Conservation (phyloP, 2,329 filamentous ascomycete genomes). For the Talaromyces atroroseus region DNA sequence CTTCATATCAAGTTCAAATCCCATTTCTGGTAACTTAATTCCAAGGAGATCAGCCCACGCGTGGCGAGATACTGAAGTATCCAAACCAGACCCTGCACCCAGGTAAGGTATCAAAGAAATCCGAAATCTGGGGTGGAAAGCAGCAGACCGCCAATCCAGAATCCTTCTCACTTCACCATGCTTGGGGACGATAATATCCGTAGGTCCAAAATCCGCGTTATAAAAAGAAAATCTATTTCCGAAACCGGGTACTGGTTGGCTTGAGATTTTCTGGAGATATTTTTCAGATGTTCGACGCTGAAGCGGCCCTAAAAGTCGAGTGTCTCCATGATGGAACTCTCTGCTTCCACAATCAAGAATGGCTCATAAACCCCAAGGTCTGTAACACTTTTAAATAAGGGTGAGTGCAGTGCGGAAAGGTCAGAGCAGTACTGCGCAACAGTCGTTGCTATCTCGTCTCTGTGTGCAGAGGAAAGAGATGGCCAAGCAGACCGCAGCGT, state of each 20-base stretch:
- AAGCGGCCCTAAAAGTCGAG: not conserved
- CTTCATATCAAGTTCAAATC: not conserved
- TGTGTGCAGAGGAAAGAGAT: not conserved
- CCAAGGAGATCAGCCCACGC: not conserved
- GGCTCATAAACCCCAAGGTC: not conserved
- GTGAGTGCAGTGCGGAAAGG: not conserved
- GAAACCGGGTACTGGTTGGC: not conserved
- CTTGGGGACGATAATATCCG: constrained; percentile 13
- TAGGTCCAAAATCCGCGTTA: not conserved
- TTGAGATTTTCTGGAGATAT: not conserved
- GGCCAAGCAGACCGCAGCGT: not conserved
- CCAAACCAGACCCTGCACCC: not conserved
- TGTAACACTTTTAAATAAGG: not conserved
- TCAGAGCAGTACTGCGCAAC: not conserved
- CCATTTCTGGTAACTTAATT: not conserved
- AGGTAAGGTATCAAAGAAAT: constrained; percentile 10
- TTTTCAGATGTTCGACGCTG: not conserved
- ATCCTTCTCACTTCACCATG: constrained; percentile 6
- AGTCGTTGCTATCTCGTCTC: not conserved
- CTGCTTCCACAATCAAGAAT: not conserved
- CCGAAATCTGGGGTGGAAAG: constrained; percentile 11
- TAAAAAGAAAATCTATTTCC: not conserved
- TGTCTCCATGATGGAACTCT: not conserved
- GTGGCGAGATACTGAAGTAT: not conserved
- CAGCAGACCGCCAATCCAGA: constrained; percentile 14